Conservation (phyloP, 208 protist genomes). For the Trypanosoma platydactyli region DNA sequence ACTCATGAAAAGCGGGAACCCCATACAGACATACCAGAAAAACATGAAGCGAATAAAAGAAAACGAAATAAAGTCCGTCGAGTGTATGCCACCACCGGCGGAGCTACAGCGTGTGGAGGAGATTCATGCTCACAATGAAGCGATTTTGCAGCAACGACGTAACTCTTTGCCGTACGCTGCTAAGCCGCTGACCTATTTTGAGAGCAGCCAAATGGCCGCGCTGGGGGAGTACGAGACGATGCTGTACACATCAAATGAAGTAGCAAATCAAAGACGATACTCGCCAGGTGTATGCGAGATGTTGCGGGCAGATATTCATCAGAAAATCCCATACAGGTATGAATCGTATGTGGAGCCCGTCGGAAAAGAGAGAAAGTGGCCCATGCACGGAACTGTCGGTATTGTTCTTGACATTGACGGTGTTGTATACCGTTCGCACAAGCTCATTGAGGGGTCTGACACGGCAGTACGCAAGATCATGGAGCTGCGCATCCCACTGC, state of each 20-base stretch:
- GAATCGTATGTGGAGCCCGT: constrained; percentile 35
- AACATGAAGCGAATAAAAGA: constrained; percentile 39
- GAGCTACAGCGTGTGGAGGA: constrained; percentile 50
- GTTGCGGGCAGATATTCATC: constrained; percentile 50
- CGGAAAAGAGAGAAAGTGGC: constrained; percentile 38
- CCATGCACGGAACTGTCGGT: constrained; percentile 73
- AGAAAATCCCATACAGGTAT: constrained; percentile 82
- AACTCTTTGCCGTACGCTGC: constrained; percentile 83
- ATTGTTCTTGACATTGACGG: constrained; percentile 88
- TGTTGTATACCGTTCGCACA: constrained; percentile 62
- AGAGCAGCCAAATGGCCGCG: constrained; percentile 64
- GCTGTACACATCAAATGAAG: constrained; percentile 18
- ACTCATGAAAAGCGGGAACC: constrained; percentile 66
- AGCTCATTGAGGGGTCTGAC: constrained; percentile 73
- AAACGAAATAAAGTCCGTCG: constrained; percentile 11
- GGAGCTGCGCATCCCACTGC: constrained; percentile 70
- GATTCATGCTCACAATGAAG: constrained; percentile 51
- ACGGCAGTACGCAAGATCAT: constrained; percentile 60
- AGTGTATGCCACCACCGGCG: constrained; percentile 36
- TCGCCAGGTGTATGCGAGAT: constrained; percentile 43
- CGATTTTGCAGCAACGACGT: constrained; percentile 36
- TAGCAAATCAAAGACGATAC: constrained; percentile 29
- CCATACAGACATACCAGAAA: constrained; percentile 43
- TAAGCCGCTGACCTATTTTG: constrained; percentile 60
- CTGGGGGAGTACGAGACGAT: constrained; percentile 69